Conservation (phyloP, 1,284 basidiomycete genomes). For the Cryptococcus sp. region DNA sequence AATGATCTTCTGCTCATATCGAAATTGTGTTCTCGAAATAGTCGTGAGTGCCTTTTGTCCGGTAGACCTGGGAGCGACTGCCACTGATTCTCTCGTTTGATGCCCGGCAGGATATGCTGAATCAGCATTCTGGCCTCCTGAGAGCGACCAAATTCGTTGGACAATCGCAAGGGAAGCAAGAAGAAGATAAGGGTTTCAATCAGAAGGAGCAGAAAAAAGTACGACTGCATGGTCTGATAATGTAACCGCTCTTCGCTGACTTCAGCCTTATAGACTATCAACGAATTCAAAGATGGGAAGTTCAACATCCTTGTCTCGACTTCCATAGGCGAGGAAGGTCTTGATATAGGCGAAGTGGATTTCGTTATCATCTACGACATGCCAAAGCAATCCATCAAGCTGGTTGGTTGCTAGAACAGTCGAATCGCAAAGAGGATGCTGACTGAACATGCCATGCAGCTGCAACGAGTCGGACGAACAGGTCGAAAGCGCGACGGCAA, state of each 20-base stretch:
- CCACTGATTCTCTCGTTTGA: neutral
- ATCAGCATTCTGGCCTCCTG: constrained; percentile 70
- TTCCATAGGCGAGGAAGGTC: constrained; percentile 95
- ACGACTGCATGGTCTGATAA: constrained; percentile 19
- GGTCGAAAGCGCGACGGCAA: constrained; percentile 88
- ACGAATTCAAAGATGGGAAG: constrained; percentile 81
- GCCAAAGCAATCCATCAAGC: constrained; percentile 92
- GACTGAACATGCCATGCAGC: constrained; percentile 56
- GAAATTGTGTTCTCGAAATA: constrained; percentile 88
- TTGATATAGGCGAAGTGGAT: constrained; percentile 99
- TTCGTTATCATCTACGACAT: constrained; percentile 96
- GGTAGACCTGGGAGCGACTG: neutral
- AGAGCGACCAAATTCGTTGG: constrained; percentile 85
- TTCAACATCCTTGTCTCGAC: constrained; percentile 95
- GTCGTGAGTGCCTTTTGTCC: constrained; percentile 57
- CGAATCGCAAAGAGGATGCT: neutral
- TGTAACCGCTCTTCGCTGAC: neutral
- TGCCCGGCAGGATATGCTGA: constrained; percentile 60
- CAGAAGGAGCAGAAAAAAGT: constrained; percentile 92
- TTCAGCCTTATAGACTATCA: constrained; percentile 56
- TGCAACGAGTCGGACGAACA: constrained; percentile 94
- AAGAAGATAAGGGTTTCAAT: constrained; percentile 75
- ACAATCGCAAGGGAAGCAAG: constrained; percentile 78
- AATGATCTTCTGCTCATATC: constrained; percentile 94
- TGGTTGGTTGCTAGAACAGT: constrained; percentile 77